Percentiles rank a stretch among this genome's conserved stretches.
Conservation (phyloP, 2,329 filamentous ascomycete genomes). For the Pseudovirgaria hyperparasitica region DNA sequence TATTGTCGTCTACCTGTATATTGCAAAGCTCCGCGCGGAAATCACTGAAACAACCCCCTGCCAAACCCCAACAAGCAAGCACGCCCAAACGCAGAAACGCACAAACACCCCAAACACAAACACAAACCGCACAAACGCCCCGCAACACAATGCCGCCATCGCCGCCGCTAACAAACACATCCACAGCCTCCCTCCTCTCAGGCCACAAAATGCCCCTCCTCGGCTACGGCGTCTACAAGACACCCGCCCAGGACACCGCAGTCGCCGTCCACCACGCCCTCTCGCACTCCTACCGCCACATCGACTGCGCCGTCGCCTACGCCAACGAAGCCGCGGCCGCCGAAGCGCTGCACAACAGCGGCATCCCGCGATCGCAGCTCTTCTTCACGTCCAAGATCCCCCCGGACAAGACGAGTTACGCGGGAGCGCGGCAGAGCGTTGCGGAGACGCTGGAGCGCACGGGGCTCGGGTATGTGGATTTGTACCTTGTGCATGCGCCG, state of each 20-base stretch:
- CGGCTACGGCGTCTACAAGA: conserved; percentile 41
- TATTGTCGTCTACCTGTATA: too few relatives aligned
- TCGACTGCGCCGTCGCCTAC: conserved; percentile 54
- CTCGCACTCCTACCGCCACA: conserved; percentile 47
- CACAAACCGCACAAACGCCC: too few relatives aligned
- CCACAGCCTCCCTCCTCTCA: too few relatives aligned
- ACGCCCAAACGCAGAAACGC: too few relatives aligned
- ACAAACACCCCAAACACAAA: too few relatives aligned
- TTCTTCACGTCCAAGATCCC: conserved; percentile 65
- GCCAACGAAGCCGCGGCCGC: conserved; percentile 57
- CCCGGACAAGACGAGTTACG: conserved; percentile 41
- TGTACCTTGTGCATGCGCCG: conserved; percentile 44
- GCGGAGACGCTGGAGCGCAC: conserved; percentile 38
- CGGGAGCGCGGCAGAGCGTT: conserved; percentile 49
- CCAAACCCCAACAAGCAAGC: too few relatives aligned
- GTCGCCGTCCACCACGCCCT: conserved; percentile 47
- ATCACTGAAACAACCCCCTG: too few relatives aligned
- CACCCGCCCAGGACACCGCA: conserved; percentile 42
- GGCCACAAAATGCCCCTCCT: conserved; percentile 49
- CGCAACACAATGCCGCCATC: too few relatives aligned
- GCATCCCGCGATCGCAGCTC: conserved; percentile 44
- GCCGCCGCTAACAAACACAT: too few relatives aligned
- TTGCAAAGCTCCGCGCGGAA: too few relatives aligned
- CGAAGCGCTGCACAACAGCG: conserved; percentile 45
- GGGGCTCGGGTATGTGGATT: conserved; percentile 54